These are phyloP conservation scores for Thymus quinquecostatus DNA, from an alignment of 257 asterid species.

Conservation along the genomic window DNA sequence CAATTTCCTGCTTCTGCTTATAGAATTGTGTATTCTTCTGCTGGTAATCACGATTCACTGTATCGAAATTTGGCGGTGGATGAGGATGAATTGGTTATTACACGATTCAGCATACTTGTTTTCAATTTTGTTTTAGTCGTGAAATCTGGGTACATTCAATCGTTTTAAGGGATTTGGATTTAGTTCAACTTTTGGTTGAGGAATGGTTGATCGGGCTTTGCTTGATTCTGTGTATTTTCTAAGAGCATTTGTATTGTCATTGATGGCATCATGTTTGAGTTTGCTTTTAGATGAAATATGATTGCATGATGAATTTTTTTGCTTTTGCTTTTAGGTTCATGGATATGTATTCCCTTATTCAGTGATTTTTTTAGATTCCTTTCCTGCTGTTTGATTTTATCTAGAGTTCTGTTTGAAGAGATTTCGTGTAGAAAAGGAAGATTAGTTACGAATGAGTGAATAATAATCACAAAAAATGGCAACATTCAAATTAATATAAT, in stretches of 20 bases:
- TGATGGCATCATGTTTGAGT: neutral
- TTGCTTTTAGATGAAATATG: neutral
- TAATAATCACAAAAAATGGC: neutral
- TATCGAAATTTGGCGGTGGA: constrained; percentile 1
- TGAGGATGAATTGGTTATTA: constrained; percentile 2
- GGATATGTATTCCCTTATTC: neutral
- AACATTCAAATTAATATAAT: neutral
- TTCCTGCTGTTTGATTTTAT: neutral
- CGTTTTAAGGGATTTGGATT: constrained; percentile 13
- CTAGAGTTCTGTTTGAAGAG: neutral
- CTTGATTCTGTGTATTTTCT: neutral
- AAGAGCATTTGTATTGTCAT: constrained; percentile 12
- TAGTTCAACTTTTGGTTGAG: neutral
- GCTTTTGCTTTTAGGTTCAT: constrained; percentile 1
- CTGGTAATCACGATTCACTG: neutral
- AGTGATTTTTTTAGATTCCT: no score
- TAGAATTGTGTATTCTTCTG: neutral
- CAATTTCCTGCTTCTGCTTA: constrained; percentile 2
- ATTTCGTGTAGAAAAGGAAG: neutral
- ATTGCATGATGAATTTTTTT: neutral
- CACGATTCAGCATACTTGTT: constrained; percentile 1
- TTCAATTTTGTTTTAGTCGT: neutral
- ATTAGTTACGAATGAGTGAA: neutral
- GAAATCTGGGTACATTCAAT: neutral
- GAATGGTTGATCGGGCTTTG: neutral